phyloP scores from a whole-genome alignment of 2,329 filamentous ascomycete species.

The Penicillium expansum region DNA sequence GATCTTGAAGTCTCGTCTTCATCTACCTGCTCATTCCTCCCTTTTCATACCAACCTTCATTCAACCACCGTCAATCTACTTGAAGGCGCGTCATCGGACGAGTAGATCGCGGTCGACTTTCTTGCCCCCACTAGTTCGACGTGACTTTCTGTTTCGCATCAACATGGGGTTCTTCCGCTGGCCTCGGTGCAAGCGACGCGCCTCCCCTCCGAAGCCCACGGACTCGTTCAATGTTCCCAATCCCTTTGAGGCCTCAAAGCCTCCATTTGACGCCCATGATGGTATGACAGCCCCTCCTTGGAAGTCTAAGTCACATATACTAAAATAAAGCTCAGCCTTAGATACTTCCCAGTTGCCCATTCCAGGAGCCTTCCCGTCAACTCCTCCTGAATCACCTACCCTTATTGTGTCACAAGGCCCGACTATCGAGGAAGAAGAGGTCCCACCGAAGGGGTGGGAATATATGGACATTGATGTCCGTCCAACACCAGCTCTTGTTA shows the following conservation, averaged over 20 bases:
- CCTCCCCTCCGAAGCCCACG: neutral
- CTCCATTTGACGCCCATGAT: neutral
- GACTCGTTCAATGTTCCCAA: neutral
- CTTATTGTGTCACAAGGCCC: slow-evolving; percentile 6
- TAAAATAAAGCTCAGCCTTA: neutral
- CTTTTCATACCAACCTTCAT: slow-evolving; percentile 1
- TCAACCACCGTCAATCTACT: neutral
- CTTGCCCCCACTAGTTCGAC: neutral
- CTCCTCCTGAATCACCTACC: slow-evolving; percentile 16
- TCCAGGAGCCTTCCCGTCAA: slow-evolving; percentile 19
- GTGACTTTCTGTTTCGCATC: neutral
- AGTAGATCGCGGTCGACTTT: neutral
- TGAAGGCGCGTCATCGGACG: slow-evolving; percentile 9
- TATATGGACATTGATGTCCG: slow-evolving; percentile 9
- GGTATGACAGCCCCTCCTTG: neutral
- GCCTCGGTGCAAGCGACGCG: slow-evolving; percentile 4
- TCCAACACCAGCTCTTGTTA: slow-evolving; percentile 12
- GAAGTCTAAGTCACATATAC: neutral
- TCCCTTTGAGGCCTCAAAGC: neutral
- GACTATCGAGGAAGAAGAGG: slow-evolving; percentile 1
- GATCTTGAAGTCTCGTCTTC: slow-evolving; percentile 5
- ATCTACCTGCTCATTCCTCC: neutral
- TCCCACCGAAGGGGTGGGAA: slow-evolving; percentile 8
- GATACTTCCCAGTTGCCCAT: slow-evolving; percentile 7
- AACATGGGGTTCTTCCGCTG: slow-evolving; percentile 9